Percentiles rank a stretch among this genome's conserved stretches.
These are phyloP conservation scores for Anaeromyces robustus DNA, from an alignment of 192 early-diverging fungal species.

Conservation along the genomic window DNA sequence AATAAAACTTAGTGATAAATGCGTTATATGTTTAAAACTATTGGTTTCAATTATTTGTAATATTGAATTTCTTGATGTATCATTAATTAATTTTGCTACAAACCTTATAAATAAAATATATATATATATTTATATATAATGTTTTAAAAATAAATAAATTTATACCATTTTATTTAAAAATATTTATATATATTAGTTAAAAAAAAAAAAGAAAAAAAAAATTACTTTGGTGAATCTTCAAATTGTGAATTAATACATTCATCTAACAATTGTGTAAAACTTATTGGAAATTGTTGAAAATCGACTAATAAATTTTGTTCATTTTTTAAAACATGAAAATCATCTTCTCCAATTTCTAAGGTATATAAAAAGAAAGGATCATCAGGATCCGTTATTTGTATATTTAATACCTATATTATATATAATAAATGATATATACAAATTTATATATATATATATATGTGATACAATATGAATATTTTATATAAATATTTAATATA, in stretches of 20 bases:
- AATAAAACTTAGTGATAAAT: background rate
- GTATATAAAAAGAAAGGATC: conserved; percentile 33
- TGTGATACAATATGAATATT: too few species aligned
- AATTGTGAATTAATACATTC: conserved; percentile 3
- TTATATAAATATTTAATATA: too few species aligned
- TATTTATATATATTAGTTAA: too few species aligned
- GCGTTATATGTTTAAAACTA: background rate
- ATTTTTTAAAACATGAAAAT: conserved; percentile 24
- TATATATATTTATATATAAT: background rate
- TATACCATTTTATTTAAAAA: too few species aligned
- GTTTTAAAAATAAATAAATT: background rate
- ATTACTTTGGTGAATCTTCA: conserved; percentile 22
- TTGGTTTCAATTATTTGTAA: background rate
- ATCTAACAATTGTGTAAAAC: conserved; percentile 28
- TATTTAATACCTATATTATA: conserved; percentile 5
- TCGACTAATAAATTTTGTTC: conserved; percentile 33
- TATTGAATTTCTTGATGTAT: background rate
- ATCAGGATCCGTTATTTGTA: conserved; percentile 22
- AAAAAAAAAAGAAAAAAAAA: background rate
- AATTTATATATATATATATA: too few species aligned
- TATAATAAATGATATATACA: too few species aligned
- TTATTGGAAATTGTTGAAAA: conserved; percentile 33
- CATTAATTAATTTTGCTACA: background rate
- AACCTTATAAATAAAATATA: background rate
- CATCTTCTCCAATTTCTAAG: conserved; percentile 24